Base-by-base conservation (phyloP, 2,329 filamentous ascomycete genomes). In the Lachnellula hyalina region DNA sequence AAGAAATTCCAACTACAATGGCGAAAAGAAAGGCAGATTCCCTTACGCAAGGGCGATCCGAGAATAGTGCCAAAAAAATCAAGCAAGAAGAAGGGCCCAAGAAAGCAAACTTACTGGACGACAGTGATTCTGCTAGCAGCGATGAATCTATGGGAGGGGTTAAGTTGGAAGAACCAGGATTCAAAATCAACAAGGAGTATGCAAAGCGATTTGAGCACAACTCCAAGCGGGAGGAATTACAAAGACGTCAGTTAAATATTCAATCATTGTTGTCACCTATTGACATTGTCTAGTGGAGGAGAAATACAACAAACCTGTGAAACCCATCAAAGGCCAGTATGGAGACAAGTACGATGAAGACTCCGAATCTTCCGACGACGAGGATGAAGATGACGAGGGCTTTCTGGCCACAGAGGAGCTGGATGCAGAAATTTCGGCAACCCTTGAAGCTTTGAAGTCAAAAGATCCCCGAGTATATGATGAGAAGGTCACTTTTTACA, bases 381-480 rank as follows among this genome's bases (percentile, higher is more conserved):
- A 95, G 67, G 85, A 87, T 17, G 93, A 97, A 71, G 94, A 97
- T 65, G 93, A 97, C 63, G 86, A 89, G 28, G 94, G 87, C 52
- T 89, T 94, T 63, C 78, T 99, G 12, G 90, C 86, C 32, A 96
- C 92, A 15, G 86, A 89, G 67, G 85, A 85, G 35, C 79, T 97
- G 44, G 94, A 99, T 70, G 82, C 85, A 14, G 86, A 96, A 67
- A 96, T 97, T 63, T 85, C 86, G 47, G 90, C 87, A 23, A 96
- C 92, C 0, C 78, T 99, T 21, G 80, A 89, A 60, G 94, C 94
- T 42, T 92, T 99, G 67, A 85, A 86, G 64, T 87, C 82, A 66
- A 97, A 96, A 71, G 94, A 99, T 66, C 94, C 94, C 28, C 81
- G 89, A 51, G 85, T 99, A 49, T 96, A 96, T 76, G 89, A 97